Evolutionary conservation across 345 rosid genomes (phyloP), one percentile per base, ranked within the genome.

Genomic region (Dimocarpus longan): DNA sequence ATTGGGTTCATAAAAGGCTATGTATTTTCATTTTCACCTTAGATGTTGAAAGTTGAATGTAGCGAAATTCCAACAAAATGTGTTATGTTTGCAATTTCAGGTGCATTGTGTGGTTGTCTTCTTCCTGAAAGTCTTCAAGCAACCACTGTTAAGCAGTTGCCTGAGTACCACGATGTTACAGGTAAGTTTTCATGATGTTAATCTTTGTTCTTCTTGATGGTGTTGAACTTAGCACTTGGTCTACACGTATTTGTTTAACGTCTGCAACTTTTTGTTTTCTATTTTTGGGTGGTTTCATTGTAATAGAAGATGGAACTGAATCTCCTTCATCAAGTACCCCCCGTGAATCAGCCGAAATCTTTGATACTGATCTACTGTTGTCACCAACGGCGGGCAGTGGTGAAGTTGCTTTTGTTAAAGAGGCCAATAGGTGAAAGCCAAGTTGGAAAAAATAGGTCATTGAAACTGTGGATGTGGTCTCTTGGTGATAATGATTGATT

Each of bases 91-190:
- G 54, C 68, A 81, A 52, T 60, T 74, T 71, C 85, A 92, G 94
- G 97, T 80, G 74, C 90, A 60, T 63, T 92, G 50, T 92, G 94
- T 54, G 86, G 92, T 75, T 92, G 97, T 75, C 85, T 92, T 74
- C 94, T 92, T 84, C 97, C 97, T 50, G 97, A 92, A 82, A 88
- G 91, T 84, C 91, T 90, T 84, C 93, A 92, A 88, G 94, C 84
- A 62, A 90, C 91, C 26, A 77, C 90, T 26, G 93, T 92, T 50
- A 92, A 90, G 76, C 90, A 85, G 86, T 71, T 87, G 68, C 91
- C 91, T 1, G 93, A 90, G 57, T 88, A 88, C 83, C 89, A 84
- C 0, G 93, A 89, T 68, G 74, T 72, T 77, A 21, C 84, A 10
- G 94, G 92, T 86, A 64, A 70, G 68, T 62, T 10, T 63, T 10